Evolutionary conservation across 164 flowering plant genomes (phyloP), one percentile per base, ranked within the genome.

Genomic region (Cinnamomum micranthum): DNA sequence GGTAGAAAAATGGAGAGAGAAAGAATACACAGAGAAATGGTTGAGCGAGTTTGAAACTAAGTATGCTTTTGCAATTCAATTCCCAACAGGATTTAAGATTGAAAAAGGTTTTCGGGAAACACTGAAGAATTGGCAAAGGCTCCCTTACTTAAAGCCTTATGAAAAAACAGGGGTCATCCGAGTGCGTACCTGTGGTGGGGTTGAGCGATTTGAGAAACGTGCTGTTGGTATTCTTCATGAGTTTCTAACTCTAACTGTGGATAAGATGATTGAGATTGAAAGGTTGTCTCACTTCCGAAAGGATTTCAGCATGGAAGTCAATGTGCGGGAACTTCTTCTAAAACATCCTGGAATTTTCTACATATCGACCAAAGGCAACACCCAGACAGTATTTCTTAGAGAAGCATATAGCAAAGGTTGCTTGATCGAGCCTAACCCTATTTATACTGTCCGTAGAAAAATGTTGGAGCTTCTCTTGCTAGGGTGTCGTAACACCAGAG

Each of bases 311-410:
- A 88, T 92, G 74, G 89, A 86, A 75, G 86, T 91, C 47, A 95
- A 92, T 70, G 27, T 93, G 47, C 86, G 96, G 2, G 99, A 93
- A 80, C 85, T 95, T 66, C 80, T 95, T 50, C 76, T 95, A 77
- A 92, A 90, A 81, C 99, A 93, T 70, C 97, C 95, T 4, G 96
- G 98, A 27, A 89, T 95, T 41, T 95, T 94, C 75, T 92, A 95
- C 72, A 82, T 95, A 69, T 91, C 97, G 23, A 92, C 93, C 2
- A 91, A 83, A 78, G 97, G 97, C 64, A 79, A 67, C 47, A 80
- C 79, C 9, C 87, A 87, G 51, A 83, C 84, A 15, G 92, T 92
- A 72, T 91, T 88, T 79, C 92, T 93, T 60, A 89, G 93, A 81
- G 98, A 95, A 81, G 91, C 93, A 20, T 95, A 89, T 81, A 63